Base-by-base conservation (phyloP, 148 eudicot species). In the Rhododendron ferrugineum region DNA sequence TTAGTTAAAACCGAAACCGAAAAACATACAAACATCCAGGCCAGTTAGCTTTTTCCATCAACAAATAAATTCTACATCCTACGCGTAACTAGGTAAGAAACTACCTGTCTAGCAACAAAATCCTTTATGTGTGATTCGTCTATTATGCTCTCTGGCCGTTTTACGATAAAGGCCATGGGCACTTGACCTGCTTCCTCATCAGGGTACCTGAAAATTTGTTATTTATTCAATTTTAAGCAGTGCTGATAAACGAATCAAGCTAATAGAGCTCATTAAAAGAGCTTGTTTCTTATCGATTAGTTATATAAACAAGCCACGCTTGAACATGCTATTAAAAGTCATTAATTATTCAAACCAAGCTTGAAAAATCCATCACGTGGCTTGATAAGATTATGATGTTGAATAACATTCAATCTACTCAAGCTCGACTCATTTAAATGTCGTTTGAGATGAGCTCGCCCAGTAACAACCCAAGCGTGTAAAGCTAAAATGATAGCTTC, bases 111-210 rank as follows among this genome's bases (percentile, higher is more conserved):
- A 2, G 87, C 84, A 62, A 90, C 81, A 58, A 85, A 84, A 13
- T 84, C 85, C 77, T 82, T 84, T 3, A 88, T 32, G 40, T 86
- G 54, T 16, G 79, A 40, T 56, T 82, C 86, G 6, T 58, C 60
- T 15, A 86, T 56, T 34, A 5, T 82, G 78, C 91, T 90, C 32
- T n/a, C 52, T 3, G 86, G 81, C n/a, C 64, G 30, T 84, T 85
- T 82, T 11, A 90, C 90, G 15, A 88, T 85, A 80, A 79, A 86
- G 47, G 90, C 91, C 85, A 90, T 78, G 13, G 91, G 91, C 11
- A 88, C 44, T 80, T 90, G 81, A 22, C 91, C 91, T 20, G 87
- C 91, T 83, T 90, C 90, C 84, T 90, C 88, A 66, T 90, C 91
- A 11, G 87, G 88, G 14, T 84, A 88, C 26, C 90, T 89, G 81